Base-by-base conservation (phyloP, 1,284 basidiomycete species). In the Sporisorium scitamineum region DNA sequence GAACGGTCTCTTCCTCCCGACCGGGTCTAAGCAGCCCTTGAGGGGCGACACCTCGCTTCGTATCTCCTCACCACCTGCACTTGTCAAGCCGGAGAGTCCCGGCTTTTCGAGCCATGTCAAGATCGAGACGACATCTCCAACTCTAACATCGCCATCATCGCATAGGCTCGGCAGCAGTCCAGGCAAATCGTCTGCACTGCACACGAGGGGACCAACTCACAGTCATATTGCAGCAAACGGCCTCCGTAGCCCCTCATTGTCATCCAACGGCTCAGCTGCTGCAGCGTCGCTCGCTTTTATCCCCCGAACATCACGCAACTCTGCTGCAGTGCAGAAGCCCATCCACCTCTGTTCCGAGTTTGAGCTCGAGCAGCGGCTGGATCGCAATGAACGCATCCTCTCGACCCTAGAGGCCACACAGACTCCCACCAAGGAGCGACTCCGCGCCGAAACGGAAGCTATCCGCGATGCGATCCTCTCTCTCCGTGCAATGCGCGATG, bases 281-380 rank as follows among this genome's bases (percentile, higher is more conserved):
- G 73, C 69, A 27, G 39, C 39, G 7, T 61, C 73, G 18, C 69
- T 76, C 8, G 73, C 73, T 16, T 76, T 76, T 45, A 76, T 76
- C 34, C 73, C 73, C 1, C 51, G 61, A 27, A 68, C 65, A 5
- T 61, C 65, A 5, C 69, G 69, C 58, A 68, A 64, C 37, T 71
- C 73, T 24, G 61, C 69, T 7, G 61, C 60, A 5, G 55, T 76
- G 18, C 68, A 70, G 37, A 76, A 76, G 39, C 68, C 73, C 2
- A 68, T 76, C 32, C 65, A 68, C 18, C 61, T 58, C 16, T 76
- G 73, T 39, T 72, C 63, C 26, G 73, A 76, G 27, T 76, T 76
- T 22, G 73, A 76, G 54, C 73, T 76, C 52, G 73, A 71, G 52
- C 69, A 76, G 55, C 67, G 70, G 31, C 62, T 76, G n/a, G 73